Base-by-base conservation (phyloP, 192 early-diverging fungal species). In the Chytriomyces sp. region DNA sequence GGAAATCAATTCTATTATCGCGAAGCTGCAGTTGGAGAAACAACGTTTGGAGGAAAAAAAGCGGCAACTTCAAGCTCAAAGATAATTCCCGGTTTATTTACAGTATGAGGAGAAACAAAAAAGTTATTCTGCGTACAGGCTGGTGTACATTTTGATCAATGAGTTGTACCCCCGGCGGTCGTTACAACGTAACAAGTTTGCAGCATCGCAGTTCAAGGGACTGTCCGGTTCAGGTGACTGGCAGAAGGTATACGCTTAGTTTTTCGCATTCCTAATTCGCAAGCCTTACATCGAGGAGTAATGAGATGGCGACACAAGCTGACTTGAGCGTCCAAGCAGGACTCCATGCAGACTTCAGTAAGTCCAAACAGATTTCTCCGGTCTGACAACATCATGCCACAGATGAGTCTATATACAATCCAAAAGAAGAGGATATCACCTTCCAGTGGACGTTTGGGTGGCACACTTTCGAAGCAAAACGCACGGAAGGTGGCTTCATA, bases 401-500 rank as follows among this genome's bases (percentile, higher is more conserved):
- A 14, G 28, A 58, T 31, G 32, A 69, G 17, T 2, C 14, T 34
- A 32, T 19, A 10, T 22, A 58, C n/a, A 33, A 5, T 33, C 32
- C 38, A 67, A 31, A 14, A 5, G 56, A 60, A 72, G 19, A 31
- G 39, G 8, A 54, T n/a, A 10, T 10, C 80, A 92, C 91, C 87
- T 93, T 93, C 73, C 93, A 95, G 80, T 96, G 90, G 65, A 99
- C 91, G 76, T 99, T 99, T 39, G 94, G 94, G 81, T 96, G 94
- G 64, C 91, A 93, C 31, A 96, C 88, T 49, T 74, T 89, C 6
- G 91, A 92, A 28, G 82, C 57, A 72, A 96, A 96, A 32, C 74
- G 82, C 26, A 94, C 88, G 8, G 73, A 80, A 5, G 94, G 94
- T 26, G 94, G 90, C 41, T 89, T 83, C 56, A 91, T 89, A 2